Conservation (phyloP, 2,329 filamentous ascomycete genomes). For the Pestalotiopsis sp. region DNA sequence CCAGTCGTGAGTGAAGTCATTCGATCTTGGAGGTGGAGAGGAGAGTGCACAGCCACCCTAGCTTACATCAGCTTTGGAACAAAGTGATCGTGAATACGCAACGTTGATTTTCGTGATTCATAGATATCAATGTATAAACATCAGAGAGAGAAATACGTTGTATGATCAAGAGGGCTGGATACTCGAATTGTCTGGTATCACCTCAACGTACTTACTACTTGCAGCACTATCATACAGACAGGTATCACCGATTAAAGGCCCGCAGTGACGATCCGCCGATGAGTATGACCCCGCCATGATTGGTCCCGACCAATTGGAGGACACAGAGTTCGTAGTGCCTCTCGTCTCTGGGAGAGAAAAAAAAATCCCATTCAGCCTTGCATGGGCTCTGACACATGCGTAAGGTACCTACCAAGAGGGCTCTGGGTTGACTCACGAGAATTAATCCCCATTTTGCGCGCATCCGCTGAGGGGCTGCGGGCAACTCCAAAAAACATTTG, state of each 20-base stretch:
- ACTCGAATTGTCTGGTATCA: neutral
- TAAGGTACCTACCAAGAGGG: neutral
- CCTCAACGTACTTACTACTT: neutral
- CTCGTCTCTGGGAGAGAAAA: neutral
- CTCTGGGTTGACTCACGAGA: constrained; percentile 13
- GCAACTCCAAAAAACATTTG: constrained; percentile 11
- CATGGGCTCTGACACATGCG: constrained; percentile 11
- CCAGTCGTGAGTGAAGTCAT: neutral
- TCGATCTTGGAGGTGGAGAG: neutral
- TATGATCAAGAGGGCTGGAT: neutral
- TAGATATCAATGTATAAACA: neutral
- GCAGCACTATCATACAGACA: neutral
- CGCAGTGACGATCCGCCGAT: neutral
- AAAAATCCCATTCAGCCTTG: constrained; percentile 13
- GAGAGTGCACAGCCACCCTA: neutral
- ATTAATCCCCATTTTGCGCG: constrained; percentile 10
- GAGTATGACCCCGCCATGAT: neutral
- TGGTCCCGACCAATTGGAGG: neutral
- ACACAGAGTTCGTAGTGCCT: neutral
- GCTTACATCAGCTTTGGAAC: neutral
- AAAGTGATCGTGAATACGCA: neutral
- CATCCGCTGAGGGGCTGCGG: constrained; percentile 9
- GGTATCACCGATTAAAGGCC: neutral
- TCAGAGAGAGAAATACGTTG: too few species aligned
- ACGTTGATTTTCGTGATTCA: neutral